Evolutionary conservation across 2,329 filamentous ascomycete species (phyloP), one percentile per base, ranked within the genome.

Genomic region (Cladophialophora carrionii): DNA sequence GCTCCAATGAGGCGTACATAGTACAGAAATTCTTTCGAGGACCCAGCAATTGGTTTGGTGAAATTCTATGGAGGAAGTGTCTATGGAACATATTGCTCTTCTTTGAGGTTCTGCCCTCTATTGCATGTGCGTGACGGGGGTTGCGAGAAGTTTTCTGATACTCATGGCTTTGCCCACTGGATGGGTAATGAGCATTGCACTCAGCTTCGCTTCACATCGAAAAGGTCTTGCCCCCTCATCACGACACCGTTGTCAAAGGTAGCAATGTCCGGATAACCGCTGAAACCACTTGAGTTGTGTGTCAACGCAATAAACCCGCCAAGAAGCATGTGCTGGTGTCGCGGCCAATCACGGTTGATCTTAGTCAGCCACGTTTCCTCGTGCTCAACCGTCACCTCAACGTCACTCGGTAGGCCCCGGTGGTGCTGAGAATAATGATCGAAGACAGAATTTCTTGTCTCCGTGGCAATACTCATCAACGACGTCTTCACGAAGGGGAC

Each of bases 41-140:
- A 60, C 24, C 57, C 57, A 4, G 57, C 57, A 3, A 52, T 60
- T 34, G 57, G 29, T 24, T 60, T 51, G 14, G 57, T 52, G 24
- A 51, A 26, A 12, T 22, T 60, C 2, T 60, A 60, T 29, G 57
- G 57, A 26, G 57, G 57, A 9, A 52, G 52, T 26, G 57, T 60
- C 22, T 60, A 60, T 20, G 57, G 46, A 14, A 60, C 57, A 20
- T 60, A 60, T 29, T 60, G 52, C 31, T 60, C 57, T 60, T 51
- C 43, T 60, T 60, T 17, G 57, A 58, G 56, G 56, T 31, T 58
- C 17, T 20, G 4, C 22, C 4, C 29, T 54, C 26, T 26, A 10
- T 20, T 29, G 31, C 5, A 7, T 8, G n/a, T 49, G 41, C n/a
- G 34, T 9, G 7, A 2, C 4, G 49, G 17, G 9, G 24, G 10